A percentile compares a stretch with the other conserved stretches of the same genome.
These are phyloP conservation scores for Mycena pura DNA, from an alignment of 768 basidiomycete species.

Conservation along the genomic window DNA sequence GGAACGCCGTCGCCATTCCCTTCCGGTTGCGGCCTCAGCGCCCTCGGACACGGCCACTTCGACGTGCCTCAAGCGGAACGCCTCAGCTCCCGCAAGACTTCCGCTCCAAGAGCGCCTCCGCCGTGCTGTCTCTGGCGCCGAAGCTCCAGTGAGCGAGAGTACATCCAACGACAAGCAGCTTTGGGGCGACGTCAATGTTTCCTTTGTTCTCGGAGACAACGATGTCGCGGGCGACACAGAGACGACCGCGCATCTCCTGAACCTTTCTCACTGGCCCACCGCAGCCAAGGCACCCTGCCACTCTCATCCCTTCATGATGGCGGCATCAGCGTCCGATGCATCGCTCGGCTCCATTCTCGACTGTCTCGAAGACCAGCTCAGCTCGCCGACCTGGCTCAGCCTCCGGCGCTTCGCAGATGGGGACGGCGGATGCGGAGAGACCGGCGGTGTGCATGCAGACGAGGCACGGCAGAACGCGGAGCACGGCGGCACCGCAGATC, in stretches of 20 bases:
- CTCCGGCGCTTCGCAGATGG: neutral
- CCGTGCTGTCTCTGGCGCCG: neutral
- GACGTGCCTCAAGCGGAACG: neutral
- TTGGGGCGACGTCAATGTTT: conserved; percentile 11
- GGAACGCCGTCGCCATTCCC: neutral
- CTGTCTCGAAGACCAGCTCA: neutral
- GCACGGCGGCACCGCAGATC: neutral
- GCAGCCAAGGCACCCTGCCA: neutral
- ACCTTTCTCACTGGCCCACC: no score
- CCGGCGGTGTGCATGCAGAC: no score
- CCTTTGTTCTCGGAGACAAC: neutral
- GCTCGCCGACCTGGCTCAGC: neutral
- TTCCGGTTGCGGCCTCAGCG: no score
- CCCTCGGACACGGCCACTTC: no score
- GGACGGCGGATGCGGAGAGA: neutral
- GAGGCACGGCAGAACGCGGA: neutral
- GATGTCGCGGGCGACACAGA: neutral
- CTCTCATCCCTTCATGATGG: neutral
- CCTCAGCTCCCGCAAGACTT: neutral
- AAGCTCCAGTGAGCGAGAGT: neutral
- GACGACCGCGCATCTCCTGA: no score
- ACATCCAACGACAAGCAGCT: neutral
- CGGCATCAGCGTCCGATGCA: neutral
- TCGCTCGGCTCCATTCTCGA: neutral
- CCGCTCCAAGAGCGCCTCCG: conserved; percentile 3